These are phyloP conservation scores for Boletus edulis DNA, from an alignment of 768 basidiomycete genomes.

Conservation along the genomic window DNA sequence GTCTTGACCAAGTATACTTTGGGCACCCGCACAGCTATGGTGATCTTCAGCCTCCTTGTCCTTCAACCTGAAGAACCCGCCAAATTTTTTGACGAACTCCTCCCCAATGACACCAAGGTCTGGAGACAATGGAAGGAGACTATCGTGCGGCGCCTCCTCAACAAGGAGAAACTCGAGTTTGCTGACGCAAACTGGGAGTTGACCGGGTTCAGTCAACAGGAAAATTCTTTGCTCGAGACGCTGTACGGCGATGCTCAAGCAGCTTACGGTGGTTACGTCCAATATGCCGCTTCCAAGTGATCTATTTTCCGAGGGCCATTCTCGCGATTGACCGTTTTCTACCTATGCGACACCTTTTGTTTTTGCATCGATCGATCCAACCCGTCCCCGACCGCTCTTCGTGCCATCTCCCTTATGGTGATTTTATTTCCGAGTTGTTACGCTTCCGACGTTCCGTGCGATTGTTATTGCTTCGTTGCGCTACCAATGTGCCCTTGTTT, in stretches of 20 bases:
- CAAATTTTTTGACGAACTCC: slow-evolving; percentile 20
- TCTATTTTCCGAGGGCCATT: not conserved
- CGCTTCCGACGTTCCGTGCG: too few relatives aligned
- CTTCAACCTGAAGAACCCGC: slow-evolving; percentile 20
- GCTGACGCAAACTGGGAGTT: slow-evolving; percentile 21
- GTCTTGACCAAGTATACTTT: slow-evolving; percentile 23
- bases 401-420: too few relatives aligned
- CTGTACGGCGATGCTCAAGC: slow-evolving; percentile 22
- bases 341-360: too few relatives aligned
- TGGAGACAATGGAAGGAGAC: slow-evolving; percentile 28
- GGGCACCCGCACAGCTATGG: slow-evolving; percentile 27
- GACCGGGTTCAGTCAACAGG: slow-evolving; percentile 10
- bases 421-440: too few relatives aligned
- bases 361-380: too few relatives aligned
- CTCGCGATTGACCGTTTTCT: not conserved
- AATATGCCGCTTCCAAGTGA: slow-evolving; percentile 9
- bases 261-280: slow-evolving; percentile 26
- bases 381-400: too few relatives aligned
- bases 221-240: slow-evolving; percentile 20
- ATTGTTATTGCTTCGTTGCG: too few relatives aligned
- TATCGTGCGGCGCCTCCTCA: slow-evolving; percentile 14
- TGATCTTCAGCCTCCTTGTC: slow-evolving; percentile 24
- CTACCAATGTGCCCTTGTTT: too few relatives aligned
- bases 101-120: slow-evolving; percentile 28
- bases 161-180: slow-evolving; percentile 25